Percentiles rank a stretch among this genome's conserved stretches.
Conservation (phyloP, 257 asterid genomes). For the Nicotiana otophora region DNA sequence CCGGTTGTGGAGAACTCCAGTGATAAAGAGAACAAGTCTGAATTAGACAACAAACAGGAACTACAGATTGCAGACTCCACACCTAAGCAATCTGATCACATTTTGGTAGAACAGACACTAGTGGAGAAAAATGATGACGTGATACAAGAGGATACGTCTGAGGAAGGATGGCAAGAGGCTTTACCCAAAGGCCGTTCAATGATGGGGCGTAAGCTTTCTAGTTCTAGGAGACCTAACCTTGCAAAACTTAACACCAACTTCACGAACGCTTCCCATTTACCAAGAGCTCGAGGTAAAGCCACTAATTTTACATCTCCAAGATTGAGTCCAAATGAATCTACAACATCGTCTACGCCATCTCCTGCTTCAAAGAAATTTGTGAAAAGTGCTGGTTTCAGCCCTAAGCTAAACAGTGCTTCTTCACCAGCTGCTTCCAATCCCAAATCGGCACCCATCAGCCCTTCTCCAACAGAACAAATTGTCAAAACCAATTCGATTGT, state of each 20-base stretch:
- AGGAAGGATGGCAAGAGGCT: conserved; percentile 97
- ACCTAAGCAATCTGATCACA: conserved; percentile 23
- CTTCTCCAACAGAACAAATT: conserved; percentile 46
- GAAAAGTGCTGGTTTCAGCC: conserved; percentile 57
- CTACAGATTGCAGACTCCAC: conserved; percentile 27
- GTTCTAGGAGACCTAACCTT: conserved; percentile 67
- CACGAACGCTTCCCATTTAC: conserved; percentile 41
- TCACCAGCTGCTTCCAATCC: conserved; percentile 30
- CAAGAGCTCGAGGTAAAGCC: conserved; percentile 45
- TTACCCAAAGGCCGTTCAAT: conserved; percentile 65
- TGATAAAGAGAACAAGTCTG: conserved; percentile 55
- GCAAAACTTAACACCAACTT: conserved; percentile 71
- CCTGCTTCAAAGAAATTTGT: conserved; percentile 40
- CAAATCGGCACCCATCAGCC: conserved; percentile 51
- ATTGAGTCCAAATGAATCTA: conserved; percentile 36
- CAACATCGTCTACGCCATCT: conserved; percentile 33
- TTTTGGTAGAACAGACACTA: conserved; percentile 21
- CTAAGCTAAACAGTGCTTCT: conserved; percentile 37
- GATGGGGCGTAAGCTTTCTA: conserved; percentile 49
- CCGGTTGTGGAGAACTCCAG: conserved; percentile 49
- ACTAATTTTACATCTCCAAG: conserved; percentile 51
- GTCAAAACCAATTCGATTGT: conserved; percentile 38
- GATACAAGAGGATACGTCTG: conserved; percentile 47
- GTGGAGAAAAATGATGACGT: conserved; percentile 36
- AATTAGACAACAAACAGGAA: conserved; percentile 39